Evolutionary conservation across 345 rosid species (phyloP), one percentile per base, ranked within the genome.

Genomic region (Populus davidiana): DNA sequence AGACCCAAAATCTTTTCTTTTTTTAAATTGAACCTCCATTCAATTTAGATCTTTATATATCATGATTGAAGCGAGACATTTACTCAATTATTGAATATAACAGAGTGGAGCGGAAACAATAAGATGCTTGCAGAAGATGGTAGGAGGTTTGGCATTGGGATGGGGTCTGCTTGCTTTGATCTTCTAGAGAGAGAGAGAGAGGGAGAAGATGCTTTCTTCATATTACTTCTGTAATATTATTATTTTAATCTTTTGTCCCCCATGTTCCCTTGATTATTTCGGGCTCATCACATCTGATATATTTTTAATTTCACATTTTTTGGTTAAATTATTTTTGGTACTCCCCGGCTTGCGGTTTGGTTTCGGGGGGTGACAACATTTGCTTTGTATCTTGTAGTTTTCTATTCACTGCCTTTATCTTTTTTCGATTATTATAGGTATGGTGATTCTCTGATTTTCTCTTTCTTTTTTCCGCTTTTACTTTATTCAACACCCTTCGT

Each of bases 101-200:
- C 97, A 92, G 97, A 90, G 88, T 23, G 91, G 91, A 80, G 91
- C 91, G 70, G 90, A 77, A 27, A 74, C 73, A 71, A 80, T 76
- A 38, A 81, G 79, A 36, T 67, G 71, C 27, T n/a, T 81, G 82
- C 75, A 78, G 80, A 87, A 78, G 81, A 71, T 87, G 76, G 85
- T 83, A 39, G 84, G 86, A 69, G 88, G 85, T 38, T 73, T 80
- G 83, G 91, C 89, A 18, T 62, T 86, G 81, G 93, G 89, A 80
- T 89, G 86, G 87, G 88, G 85, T 14, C 77, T 84, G 78, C 18
- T 87, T 1, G 87, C 86, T 44, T 52, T 88, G 80, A 78, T 87
- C 33, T 83, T 89, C 78, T 92, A 87, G 84, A 72, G 67, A 61
- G 73, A 36, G 50, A 74, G 67, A 75, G 71, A 67, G 65, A 54